Evolutionary conservation across 768 basidiomycete genomes (phyloP).

Genomic region (Trametes cubensis): DNA sequence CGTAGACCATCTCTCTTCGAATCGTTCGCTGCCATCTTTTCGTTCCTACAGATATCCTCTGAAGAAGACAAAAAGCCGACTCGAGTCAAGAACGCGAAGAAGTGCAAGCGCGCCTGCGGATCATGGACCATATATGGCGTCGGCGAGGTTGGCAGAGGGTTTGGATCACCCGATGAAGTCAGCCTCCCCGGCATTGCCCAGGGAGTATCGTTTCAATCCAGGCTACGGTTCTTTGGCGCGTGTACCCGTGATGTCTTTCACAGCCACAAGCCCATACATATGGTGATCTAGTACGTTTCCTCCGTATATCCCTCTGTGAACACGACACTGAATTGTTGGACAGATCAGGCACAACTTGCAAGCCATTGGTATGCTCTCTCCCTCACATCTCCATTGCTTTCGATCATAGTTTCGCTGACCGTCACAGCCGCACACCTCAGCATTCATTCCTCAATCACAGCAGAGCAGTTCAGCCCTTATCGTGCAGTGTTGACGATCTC

Average conservation of each 20-base stretch:
- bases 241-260: not conserved
- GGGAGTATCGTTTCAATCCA: not conserved
- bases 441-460: no score
- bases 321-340: no score
- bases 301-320: no score
- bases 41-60: not conserved
- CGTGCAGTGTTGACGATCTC: no score
- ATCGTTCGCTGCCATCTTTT: not conserved
- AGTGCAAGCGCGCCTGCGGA: not conserved
- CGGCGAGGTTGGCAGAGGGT: conserved; percentile 9
- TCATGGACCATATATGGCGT: not conserved
- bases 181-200: conserved; percentile 4
- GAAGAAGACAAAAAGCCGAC: not conserved
- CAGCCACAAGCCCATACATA: no score
- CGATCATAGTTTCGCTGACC: no score
- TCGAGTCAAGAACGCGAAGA: not conserved
- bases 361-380: no score
- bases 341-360: no score
- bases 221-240: not conserved
- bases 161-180: conserved; percentile 9
- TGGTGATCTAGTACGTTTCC: no score
- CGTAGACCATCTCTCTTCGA: not conserved
- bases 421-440: no score
- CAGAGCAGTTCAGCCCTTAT: no score
- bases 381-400: no score